Conservation (phyloP, 2,329 filamentous ascomycete species). For the Rhytidhysteron rufulum region DNA sequence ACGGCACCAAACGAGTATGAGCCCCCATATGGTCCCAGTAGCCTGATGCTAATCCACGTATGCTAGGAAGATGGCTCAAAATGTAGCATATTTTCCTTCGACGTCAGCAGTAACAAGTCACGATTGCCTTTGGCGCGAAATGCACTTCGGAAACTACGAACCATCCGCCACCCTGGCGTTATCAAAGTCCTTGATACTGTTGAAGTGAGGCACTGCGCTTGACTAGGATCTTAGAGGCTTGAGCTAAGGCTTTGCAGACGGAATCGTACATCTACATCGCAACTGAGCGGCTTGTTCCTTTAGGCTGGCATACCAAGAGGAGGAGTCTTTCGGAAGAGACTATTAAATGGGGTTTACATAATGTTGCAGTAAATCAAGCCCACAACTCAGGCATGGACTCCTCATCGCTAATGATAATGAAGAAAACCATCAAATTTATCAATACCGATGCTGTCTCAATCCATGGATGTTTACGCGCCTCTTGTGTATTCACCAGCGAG, state of each 20-base stretch:
- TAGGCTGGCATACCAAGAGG: constrained; percentile 85
- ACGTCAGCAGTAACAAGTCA: constrained; percentile 74
- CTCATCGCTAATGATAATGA: no score
- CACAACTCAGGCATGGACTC: no score
- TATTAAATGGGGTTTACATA: constrained; percentile 92
- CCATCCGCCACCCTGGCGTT: constrained; percentile 88
- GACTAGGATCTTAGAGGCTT: no score
- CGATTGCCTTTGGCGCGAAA: constrained; percentile 86
- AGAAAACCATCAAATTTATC: constrained; percentile 93
- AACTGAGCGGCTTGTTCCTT: constrained; percentile 81
- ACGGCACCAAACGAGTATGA: constrained; percentile 84
- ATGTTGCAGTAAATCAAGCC: constrained; percentile 69
- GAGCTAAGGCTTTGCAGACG: constrained; percentile 54
- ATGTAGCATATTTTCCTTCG: constrained; percentile 97
- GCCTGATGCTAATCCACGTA: constrained; percentile 17
- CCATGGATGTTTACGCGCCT: constrained; percentile 79
- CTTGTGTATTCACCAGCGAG: constrained; percentile 88
- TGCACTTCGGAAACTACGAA: constrained; percentile 88
- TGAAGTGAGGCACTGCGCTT: constrained; percentile 57
- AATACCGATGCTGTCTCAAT: constrained; percentile 91
- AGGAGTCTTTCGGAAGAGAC: constrained; percentile 88
- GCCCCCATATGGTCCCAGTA: no score
- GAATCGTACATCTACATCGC: constrained; percentile 95
- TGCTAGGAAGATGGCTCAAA: constrained; percentile 83
- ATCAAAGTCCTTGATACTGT: constrained; percentile 92